Conservation (phyloP, 2,329 filamentous ascomycete genomes). For the Colletotrichum incanum region DNA sequence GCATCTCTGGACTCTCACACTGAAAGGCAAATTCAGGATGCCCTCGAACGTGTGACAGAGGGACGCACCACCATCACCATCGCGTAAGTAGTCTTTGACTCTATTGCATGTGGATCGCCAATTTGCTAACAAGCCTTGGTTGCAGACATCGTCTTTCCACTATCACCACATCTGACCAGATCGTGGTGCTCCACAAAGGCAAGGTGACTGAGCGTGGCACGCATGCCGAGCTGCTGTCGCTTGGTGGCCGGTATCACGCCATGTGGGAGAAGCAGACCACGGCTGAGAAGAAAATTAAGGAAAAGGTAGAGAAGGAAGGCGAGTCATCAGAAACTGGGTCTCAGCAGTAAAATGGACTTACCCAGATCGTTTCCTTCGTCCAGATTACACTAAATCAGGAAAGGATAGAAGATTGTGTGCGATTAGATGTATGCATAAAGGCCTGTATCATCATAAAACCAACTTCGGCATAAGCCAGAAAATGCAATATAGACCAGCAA, state of each 20-base stretch:
- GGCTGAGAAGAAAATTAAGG: constrained; percentile 54
- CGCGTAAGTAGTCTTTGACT: constrained; percentile 53
- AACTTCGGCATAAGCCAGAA: not conserved
- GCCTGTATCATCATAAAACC: not conserved
- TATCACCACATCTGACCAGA: constrained; percentile 69
- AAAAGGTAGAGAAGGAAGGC: constrained; percentile 39
- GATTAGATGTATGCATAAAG: not conserved
- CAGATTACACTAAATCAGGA: not conserved
- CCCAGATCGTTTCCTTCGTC: not conserved
- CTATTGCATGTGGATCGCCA: not conserved
- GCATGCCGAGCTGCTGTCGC: constrained; percentile 62
- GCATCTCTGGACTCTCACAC: constrained; percentile 77
- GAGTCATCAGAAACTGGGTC: constrained; percentile 38
- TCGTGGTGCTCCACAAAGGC: constrained; percentile 68
- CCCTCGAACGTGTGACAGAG: constrained; percentile 62
- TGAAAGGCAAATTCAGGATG: constrained; percentile 71
- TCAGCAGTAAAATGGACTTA: constrained; percentile 10
- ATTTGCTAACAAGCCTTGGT: not conserved
- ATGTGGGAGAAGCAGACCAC: constrained; percentile 69
- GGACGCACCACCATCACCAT: constrained; percentile 69
- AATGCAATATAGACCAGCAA: not conserved
- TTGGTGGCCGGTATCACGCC: constrained; percentile 63
- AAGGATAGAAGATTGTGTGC: not conserved
- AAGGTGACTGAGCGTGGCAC: constrained; percentile 66
- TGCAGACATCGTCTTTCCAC: constrained; percentile 70